Base-by-base conservation (phyloP, 176 grass and related monocot species). In the Elymus sibiricus region DNA sequence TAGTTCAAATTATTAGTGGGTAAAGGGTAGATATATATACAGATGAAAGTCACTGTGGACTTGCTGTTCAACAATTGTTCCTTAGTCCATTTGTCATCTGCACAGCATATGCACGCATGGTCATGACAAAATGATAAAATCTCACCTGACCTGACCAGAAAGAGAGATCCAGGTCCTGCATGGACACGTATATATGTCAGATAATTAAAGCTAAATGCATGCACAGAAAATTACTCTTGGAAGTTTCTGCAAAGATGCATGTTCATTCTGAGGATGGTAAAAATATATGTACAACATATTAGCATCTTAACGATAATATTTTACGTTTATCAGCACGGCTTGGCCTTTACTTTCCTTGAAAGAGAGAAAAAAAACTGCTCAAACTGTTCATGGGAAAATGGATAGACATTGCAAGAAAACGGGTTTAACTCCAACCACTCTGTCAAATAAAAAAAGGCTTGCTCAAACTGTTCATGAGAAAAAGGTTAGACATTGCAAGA, bases 61-160 rank as follows among this genome's bases (percentile, higher is more conserved):
- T n/a, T n/a, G n/a, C n/a, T n/a, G n/a, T n/a, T n/a, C n/a, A 82
- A 77, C 70, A 70, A 70, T 76, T 82, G 82, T 86, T 3, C 71
- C 62, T 14, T 77, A 59, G 83, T 49, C 51, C 10, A 31, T 58
- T 26, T 90, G 44, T 82, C 64, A 66, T 80, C 72, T 19, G 67
- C 40, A 53, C 31, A 32, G 66, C 64, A 53, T 44, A 32, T 55
- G 31, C 35, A 5, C 3, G 49, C 61, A 53, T 21, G 66, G 17
- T 72, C 74, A 21, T 28, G n/a, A n/a, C n/a, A n/a, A n/a, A n/a
- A n/a, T n/a, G n/a, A n/a, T n/a, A 31, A 78, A 77, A 70, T 51
- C 64, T 70, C 12, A 71, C n/a, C n/a, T n/a, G n/a, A n/a, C 72
- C 76, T 78, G 71, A 82, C 76, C 51, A 32, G 84, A 86, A 16